Conservation (phyloP, 139 green algal genomes). For the Chlorella vulgaris region DNA sequence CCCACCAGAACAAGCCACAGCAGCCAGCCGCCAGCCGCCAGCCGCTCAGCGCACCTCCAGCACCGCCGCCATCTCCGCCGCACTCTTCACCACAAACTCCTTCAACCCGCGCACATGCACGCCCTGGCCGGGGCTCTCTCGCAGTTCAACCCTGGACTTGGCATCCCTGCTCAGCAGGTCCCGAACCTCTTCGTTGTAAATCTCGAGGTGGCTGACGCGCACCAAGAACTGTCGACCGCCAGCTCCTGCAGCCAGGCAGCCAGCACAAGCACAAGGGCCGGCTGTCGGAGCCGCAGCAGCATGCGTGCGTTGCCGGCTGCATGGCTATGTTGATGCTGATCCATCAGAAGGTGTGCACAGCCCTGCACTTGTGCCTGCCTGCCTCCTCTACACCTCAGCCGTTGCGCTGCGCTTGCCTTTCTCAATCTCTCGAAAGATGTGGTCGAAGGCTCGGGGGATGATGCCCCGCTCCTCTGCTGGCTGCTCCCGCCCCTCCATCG, state of each 20-base stretch:
- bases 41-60: conserved; percentile 83
- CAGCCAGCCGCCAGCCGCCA: too few relatives aligned
- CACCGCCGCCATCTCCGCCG: conserved; percentile 83
- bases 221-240: conserved; percentile 84
- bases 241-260: conserved; percentile 27
- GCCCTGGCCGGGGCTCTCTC: conserved; percentile 73
- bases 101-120: conserved; percentile 78
- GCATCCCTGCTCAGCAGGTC: conserved; percentile 84
- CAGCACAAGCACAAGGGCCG: neutral
- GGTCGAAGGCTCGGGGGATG: conserved; percentile 89
- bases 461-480: conserved; percentile 70
- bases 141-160: conserved; percentile 74
- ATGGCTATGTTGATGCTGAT: too few relatives aligned
- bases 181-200: conserved; percentile 89
- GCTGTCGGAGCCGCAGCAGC: neutral
- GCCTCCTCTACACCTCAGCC: too few relatives aligned
- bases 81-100: conserved; percentile 78
- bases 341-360: too few relatives aligned
- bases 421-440: conserved; percentile 92
- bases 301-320: neutral
- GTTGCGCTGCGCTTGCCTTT: conserved; percentile 71
- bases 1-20: too few relatives aligned
- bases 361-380: too few relatives aligned
- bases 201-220: conserved; percentile 78
- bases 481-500: conserved; percentile 78